Evolutionary conservation across 768 basidiomycete genomes (phyloP).

Genomic region (Boletus patriciae): DNA sequence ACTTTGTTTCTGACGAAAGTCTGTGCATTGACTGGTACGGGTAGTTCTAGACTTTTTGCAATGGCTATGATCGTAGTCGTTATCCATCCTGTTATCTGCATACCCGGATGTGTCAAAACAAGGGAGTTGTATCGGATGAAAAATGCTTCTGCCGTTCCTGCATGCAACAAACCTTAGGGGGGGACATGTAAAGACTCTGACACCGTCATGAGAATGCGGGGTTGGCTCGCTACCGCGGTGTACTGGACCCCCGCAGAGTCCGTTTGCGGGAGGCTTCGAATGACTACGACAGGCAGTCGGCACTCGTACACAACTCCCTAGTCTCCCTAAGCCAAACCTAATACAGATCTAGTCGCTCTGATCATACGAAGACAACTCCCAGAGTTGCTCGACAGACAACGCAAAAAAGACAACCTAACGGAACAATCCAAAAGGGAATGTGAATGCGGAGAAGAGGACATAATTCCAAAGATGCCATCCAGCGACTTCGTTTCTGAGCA

Average conservation of each 20-base stretch:
- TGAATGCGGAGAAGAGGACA: conserved; percentile 6
- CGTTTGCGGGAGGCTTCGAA: not conserved
- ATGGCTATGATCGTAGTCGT: not conserved
- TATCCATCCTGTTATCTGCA: not conserved
- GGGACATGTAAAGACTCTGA: conserved; percentile 1
- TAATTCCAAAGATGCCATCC: conserved; percentile 6
- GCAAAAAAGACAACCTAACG: not conserved
- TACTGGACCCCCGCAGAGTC: too few species aligned
- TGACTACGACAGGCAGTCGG: conserved; percentile 1
- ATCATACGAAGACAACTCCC: too few species aligned
- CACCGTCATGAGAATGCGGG: conserved; percentile 1
- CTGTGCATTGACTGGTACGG: not conserved
- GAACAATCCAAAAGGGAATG: conserved; percentile 13
- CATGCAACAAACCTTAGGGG: not conserved
- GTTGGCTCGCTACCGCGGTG: not conserved
- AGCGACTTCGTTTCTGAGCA: conserved; percentile 1
- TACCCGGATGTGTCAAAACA: too few species aligned
- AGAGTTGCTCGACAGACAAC: too few species aligned
- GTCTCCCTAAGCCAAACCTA: too few species aligned
- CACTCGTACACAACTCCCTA: not conserved
- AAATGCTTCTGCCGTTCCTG: not conserved
- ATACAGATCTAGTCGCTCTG: too few species aligned
- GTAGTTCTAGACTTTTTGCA: not conserved
- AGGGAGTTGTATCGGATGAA: conserved; percentile 1
- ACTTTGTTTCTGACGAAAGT: conserved; percentile 18